Base-by-base conservation (phyloP, 441 rosid genomes). In the Erodium trifolium region DNA sequence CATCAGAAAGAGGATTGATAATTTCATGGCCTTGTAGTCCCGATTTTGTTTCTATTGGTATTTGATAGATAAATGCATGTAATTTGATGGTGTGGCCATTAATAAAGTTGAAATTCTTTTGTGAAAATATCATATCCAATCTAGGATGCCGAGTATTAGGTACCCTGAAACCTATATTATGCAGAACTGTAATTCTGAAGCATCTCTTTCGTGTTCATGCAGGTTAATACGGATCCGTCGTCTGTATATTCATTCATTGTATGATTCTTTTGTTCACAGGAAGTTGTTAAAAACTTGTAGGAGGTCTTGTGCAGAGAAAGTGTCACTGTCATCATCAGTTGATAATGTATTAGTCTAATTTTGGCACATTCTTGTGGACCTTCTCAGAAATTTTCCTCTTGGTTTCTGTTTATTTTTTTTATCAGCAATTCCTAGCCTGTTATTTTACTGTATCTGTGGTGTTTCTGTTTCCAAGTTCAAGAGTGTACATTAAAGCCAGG, bases 1-100 rank as follows among this genome's bases (percentile, higher is more conserved):
- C 99, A 87, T 91, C 90, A 88, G 85, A 93, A 93, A 88, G 97
- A 89, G 82, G 97, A 93, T 79, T 91, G 93, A 91, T 82, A 83
- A 80, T 85, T 77, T 77, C 86, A 78, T 84, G 85, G 89, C 84
- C 27, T 23, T 23, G 27, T 23, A 23, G 27, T 23, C 27, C 27
- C 27, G 27, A 23, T 23, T 73, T 77, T 67, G 81, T 85, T 72
- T 77, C 78, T 23, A 23, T 23, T 23, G 27, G 27, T 23, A 23
- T 23, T 23, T 23, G 27, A 23, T 23, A 23, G 27, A 23, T 23
- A 23, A 23, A 23, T 23, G 27, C 27, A 23, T 23, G 27, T 23
- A 23, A 23, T 41, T 68, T 70, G 72, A 73, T 49, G 17, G 65
- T 71, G 55, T 72, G 68, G 67, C 60, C 73, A 47, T 67, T 77